These are phyloP conservation scores for Trichocladium antarcticum DNA, from an alignment of 495 filamentous ascomycete species.

Conservation along the genomic window DNA sequence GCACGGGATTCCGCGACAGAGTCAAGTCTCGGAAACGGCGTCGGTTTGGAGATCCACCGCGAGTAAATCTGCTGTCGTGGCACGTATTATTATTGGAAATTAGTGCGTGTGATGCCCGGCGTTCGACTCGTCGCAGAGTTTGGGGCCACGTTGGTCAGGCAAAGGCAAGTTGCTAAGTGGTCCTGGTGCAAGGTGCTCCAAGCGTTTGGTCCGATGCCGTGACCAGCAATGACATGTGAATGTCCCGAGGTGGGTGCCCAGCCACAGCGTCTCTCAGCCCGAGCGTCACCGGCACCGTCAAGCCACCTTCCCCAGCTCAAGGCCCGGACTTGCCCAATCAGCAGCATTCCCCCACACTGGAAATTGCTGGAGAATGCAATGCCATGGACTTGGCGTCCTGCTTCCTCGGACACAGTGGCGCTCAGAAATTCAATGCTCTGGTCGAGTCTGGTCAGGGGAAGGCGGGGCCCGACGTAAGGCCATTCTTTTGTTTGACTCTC, in stretches of 20 bases:
- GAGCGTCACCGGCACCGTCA: constrained; percentile 5
- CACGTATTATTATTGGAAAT: too few relatives aligned
- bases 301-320: constrained; percentile 7
- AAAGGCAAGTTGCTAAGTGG: too few relatives aligned
- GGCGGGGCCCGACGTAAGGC: too few relatives aligned
- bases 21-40: background rate
- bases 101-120: too few relatives aligned
- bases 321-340: constrained; percentile 4
- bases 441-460: background rate
- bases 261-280: constrained; percentile 9
- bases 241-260: constrained; percentile 9
- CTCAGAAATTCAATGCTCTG: background rate
- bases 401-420: background rate
- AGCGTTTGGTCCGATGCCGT: background rate
- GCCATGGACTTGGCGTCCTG: background rate
- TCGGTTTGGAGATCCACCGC: too few relatives aligned
- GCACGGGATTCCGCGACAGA: too few relatives aligned
- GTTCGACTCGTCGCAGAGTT: too few relatives aligned
- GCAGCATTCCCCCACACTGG: constrained; percentile 8
- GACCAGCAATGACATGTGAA: constrained; percentile 13
- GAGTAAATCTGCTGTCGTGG: too few relatives aligned
- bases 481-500: background rate
- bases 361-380: too few relatives aligned
- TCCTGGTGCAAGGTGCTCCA: too few relatives aligned
- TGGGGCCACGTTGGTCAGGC: too few relatives aligned